These are phyloP conservation scores for Wilcoxina mikolae DNA, from an alignment of 495 filamentous ascomycete genomes.

Conservation along the genomic window DNA sequence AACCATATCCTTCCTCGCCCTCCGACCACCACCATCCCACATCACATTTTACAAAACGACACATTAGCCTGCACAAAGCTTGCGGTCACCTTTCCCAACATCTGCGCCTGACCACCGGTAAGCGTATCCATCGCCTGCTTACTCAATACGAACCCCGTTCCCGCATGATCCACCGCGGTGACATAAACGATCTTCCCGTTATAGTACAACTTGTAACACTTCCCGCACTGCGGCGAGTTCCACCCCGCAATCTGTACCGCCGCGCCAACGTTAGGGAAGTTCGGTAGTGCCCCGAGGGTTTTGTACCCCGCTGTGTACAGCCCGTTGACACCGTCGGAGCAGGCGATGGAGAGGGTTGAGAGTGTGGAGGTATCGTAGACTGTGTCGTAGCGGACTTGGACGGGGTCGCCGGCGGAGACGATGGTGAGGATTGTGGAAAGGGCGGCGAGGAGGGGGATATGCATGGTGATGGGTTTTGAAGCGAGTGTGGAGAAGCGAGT, in stretches of 20 bases:
- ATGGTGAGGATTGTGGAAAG: conserved; percentile 28
- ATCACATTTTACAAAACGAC: background rate
- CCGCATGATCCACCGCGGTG: conserved; percentile 52
- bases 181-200: conserved; percentile 47
- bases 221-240: conserved; percentile 47
- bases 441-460: conserved; percentile 31
- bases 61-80: conserved; percentile 20
- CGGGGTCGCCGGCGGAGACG: conserved; percentile 2
- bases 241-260: conserved; percentile 44
- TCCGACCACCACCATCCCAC: background rate
- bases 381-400: conserved; percentile 40
- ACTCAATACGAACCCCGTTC: conserved; percentile 49
- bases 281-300: conserved; percentile 32
- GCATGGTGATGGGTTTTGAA: no score
- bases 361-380: conserved; percentile 41
- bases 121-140: conserved; percentile 47
- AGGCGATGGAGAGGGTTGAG: conserved; percentile 36
- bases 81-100: conserved; percentile 43
- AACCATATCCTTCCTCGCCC: background rate
- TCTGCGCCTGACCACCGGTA: conserved; percentile 41
- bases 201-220: conserved; percentile 52
- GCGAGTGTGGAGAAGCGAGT: no score
- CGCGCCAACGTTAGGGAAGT: conserved; percentile 50
- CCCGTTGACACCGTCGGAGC: conserved; percentile 47
- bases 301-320: conserved; percentile 37